Evolutionary conservation across 2,329 filamentous ascomycete genomes (phyloP).

Genomic region (Ceratocystis harringtonii): DNA sequence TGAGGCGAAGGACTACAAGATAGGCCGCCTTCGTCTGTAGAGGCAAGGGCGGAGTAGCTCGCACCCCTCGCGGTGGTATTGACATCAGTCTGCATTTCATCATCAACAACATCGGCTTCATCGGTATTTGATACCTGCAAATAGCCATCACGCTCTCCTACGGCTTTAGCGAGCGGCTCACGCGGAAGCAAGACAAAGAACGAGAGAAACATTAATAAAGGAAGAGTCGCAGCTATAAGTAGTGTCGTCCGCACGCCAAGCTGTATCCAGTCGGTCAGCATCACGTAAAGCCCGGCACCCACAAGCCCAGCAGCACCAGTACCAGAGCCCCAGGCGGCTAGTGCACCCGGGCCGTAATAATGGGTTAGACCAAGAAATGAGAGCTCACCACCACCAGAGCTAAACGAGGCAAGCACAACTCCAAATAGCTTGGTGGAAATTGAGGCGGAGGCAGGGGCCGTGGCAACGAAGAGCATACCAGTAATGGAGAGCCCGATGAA

Average conservation of each 20-base stretch:
- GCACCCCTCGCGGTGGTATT: slow-evolving; percentile 28
- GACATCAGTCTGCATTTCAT: slow-evolving; percentile 24
- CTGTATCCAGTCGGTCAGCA: slow-evolving; percentile 66
- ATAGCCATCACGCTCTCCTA: slow-evolving; percentile 34
- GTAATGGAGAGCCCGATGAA: slow-evolving; percentile 62
- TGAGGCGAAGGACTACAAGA: neutral
- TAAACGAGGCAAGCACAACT: slow-evolving; percentile 70
- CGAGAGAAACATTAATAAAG: slow-evolving; percentile 65
- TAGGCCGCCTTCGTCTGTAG: slow-evolving; percentile 16
- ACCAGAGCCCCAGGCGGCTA: slow-evolving; percentile 84
- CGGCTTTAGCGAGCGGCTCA: slow-evolving; percentile 41
- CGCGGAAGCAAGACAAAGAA: slow-evolving; percentile 72
- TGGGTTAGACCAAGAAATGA: slow-evolving; percentile 86
- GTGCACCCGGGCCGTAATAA: slow-evolving; percentile 74
- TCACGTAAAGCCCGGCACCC: slow-evolving; percentile 75
- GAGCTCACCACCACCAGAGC: slow-evolving; percentile 74
- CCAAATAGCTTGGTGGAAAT: slow-evolving; percentile 62
- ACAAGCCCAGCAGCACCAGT: slow-evolving; percentile 79
- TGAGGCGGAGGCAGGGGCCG: slow-evolving; percentile 45
- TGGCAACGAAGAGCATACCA: slow-evolving; percentile 80
- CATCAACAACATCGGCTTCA: slow-evolving; percentile 31
- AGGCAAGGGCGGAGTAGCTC: slow-evolving; percentile 5
- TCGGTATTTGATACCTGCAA: slow-evolving; percentile 24
- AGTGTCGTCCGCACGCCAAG: slow-evolving; percentile 61
- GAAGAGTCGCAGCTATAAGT: slow-evolving; percentile 63